Evolutionary conservation across 169 alveolate genomes (phyloP), one percentile per base, ranked within the genome.

Genomic region (Plasmodium inui): DNA sequence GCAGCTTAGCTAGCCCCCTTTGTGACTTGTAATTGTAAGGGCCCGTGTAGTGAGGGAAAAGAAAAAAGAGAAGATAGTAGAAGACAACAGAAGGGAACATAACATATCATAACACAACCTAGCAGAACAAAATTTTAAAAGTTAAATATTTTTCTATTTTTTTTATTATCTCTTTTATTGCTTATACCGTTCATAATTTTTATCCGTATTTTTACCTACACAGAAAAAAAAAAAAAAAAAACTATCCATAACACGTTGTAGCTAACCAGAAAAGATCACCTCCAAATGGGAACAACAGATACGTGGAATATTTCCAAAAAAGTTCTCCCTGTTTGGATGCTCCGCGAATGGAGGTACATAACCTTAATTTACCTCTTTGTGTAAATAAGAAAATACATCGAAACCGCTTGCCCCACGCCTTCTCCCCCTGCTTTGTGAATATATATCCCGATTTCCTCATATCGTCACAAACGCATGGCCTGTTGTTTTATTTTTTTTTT

Each of bases 141-240:
- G 61, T 50, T 50, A 17, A 50, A 14, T 14, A 50, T 14, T 50
- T 14, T 50, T 50, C 22, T 50, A 50, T 17, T 50, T 50, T 50
- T 67, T 28, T 67, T 19, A 9, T 28, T 22, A 10, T 28, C n/a
- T 26, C 22, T 67, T 67, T 22, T 19, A 67, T 67, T 67, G 7
- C 37, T 0, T 67, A 41, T 6, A 67, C 76, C n/a, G 41, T 26
- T 67, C 76, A 67, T 19, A 67, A 67, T 28, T 67, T 67, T 67
- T 67, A 67, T 19, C 76, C 37, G 76, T 67, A 28, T 26, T 67
- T 28, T 26, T 67, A 67, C 41, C 76, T 67, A 26, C 76, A 19
- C 39, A 67, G 37, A 67, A 67, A 67, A 67, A 67, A 67, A 67
- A 61, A 61, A 61, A 57, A 67, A 67, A 67, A 67, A 67, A 67